Conservation (phyloP, 495 filamentous ascomycete genomes). For the Lepidopterella palustris region DNA sequence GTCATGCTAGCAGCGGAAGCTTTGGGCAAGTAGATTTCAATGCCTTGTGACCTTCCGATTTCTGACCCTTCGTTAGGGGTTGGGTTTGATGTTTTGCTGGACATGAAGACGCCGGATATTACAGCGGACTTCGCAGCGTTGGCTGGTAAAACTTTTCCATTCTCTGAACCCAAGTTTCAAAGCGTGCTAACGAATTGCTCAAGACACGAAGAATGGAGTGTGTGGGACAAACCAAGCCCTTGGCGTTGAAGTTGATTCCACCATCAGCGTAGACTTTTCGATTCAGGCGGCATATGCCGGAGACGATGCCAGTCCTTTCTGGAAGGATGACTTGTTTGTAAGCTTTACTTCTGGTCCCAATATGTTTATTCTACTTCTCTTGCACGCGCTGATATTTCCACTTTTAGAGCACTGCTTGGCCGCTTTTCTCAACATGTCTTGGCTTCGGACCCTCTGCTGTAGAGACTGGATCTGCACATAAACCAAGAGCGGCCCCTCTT, state of each 20-base stretch:
- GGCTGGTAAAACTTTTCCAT: conserved; percentile 7
- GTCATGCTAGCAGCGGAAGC: conserved; percentile 16
- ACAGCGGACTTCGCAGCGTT: conserved; percentile 18
- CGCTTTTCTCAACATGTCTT: conserved; percentile 13
- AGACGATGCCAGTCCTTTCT: conserved; percentile 18
- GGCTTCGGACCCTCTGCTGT: too few species aligned
- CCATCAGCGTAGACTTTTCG: conserved; percentile 13
- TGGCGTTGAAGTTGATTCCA: conserved; percentile 15
- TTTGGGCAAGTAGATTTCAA: conserved; percentile 10
- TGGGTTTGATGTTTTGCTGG: conserved; percentile 12
- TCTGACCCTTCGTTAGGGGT: too few species aligned
- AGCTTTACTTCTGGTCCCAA: background rate
- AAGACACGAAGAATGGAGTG: too few species aligned
- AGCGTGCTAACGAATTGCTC: too few species aligned
- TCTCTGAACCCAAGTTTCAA: too few species aligned
- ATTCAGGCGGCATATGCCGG: conserved; percentile 10
- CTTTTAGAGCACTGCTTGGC: conserved; percentile 10
- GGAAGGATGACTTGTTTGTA: conserved; percentile 16
- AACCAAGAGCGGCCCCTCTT: too few species aligned
- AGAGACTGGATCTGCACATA: too few species aligned
- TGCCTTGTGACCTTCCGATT: too few species aligned
- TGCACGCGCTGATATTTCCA: background rate
- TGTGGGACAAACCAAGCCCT: conserved; percentile 14
- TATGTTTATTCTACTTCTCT: background rate
- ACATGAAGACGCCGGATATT: conserved; percentile 18